Evolutionary conservation across 176 grass and related monocot genomes (phyloP), one percentile per base, ranked within the genome.

Genomic region (Chrysopogon serrulatus): DNA sequence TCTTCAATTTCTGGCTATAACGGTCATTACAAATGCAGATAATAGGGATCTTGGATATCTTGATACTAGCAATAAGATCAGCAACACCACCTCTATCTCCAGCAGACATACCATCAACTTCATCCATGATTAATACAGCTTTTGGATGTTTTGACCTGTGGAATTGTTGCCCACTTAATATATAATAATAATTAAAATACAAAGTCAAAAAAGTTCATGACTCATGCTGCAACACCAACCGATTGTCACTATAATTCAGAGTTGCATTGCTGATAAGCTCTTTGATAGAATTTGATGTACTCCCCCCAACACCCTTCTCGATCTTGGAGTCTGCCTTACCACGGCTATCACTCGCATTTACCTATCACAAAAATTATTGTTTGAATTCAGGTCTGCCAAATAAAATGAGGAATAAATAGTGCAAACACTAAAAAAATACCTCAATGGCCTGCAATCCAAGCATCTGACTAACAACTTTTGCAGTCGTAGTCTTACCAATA

Each of bases 61-160:
- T 99, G 73, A 99, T 99, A 83, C 97, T 99, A 86, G 97, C 91
- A 89, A 99, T 94, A 83, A 99, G 90, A 92, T 99, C 97, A 79
- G 91, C 97, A 78, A 99, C 97, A 80, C 97, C 97, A 40, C 97
- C 97, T 89, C 97, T 90, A 87, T 99, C 97, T 85, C 97, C 97
- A 91, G 93, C 97, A 81, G 97, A 99, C 97, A 99, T 99, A 60
- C 97, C 97, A 5, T 99, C 97, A 85, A 99, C 97, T 82, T 99
- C 93, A 27, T 99, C 97, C 97, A 99, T 99, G 67, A 99, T 89
- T 43, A 99, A 84, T 82, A 99, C 93, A 85, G 97, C 87, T 79
- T 99, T 99, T 70, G 83, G 83, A 62, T 71, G 86, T 78, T 92
- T 92, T 86, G 53, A 71, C 86, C 93, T 95, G 79, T 80, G 26